Evolutionary conservation across 345 rosid species (phyloP), one percentile per base, ranked within the genome.

Genomic region (Rhizophora apiculata): DNA sequence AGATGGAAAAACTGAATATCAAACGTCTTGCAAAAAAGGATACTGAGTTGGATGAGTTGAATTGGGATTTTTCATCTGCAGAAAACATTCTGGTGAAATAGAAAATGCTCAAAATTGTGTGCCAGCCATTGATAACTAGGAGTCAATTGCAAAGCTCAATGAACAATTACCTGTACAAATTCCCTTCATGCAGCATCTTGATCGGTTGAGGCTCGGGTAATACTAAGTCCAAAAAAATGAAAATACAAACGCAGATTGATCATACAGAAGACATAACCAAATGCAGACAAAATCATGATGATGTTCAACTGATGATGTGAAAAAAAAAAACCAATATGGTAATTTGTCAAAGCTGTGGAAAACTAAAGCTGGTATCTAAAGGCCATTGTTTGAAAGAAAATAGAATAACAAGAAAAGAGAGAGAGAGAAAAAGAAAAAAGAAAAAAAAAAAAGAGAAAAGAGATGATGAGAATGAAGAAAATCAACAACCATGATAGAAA

Each of bases 11-110:
- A 63, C 26, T 55, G 34, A 30, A 63, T 66, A 20, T 59, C 36
- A 15, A 65, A 48, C 29, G 34, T 46, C 69, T 59, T 19, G 15
- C 54, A 31, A 21, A 15, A n/a, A 82, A 96, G 98, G 99, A 96
- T 96, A 96, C 99, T 92, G 98, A 4, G 95, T 92, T 78, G 98
- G 98, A 70, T 88, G 94, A 57, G 90, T 75, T 13, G 97, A 86
- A 80, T 86, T 89, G 27, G 97, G 98, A 88, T 86, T 89, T 84
- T 96, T 96, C 99, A 96, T 92, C 83, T 90, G 98, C 82, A 96
- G 85, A 82, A 96, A 96, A 80, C 99, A 96, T 84, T 96, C 99
- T 96, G 88, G 72, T 63, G 43, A 76, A 78, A 68, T 72, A 27
- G 62, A 62, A 62, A 67, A 62, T 18, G 49, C 58, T 62, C 71